Conservation (phyloP, 345 rosid genomes). For the Eutrema yunnanense region DNA sequence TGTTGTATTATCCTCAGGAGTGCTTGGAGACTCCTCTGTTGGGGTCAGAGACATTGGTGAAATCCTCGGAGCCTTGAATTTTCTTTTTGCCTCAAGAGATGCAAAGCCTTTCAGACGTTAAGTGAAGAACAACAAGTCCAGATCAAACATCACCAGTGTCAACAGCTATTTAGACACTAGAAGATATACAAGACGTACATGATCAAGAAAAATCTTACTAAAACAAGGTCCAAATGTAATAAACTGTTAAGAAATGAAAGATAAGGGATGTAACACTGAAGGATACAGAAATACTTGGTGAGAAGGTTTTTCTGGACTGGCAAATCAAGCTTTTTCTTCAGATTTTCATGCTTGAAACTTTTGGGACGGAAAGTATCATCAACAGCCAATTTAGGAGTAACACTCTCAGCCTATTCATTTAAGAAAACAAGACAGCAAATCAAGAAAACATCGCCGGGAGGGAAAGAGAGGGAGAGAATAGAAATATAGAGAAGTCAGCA, state of each 20-base stretch:
- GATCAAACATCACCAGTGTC: neutral
- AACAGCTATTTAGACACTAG: neutral
- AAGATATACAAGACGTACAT: neutral
- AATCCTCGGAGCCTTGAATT: conserved; percentile 57
- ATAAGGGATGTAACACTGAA: conserved; percentile 11
- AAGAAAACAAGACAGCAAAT: neutral
- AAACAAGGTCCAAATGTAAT: conserved; percentile 10
- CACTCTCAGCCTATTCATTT: conserved; percentile 41
- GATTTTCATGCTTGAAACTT: conserved; percentile 41
- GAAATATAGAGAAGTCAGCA: neutral
- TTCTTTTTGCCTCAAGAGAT: conserved; percentile 77
- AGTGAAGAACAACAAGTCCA: conserved; percentile 30
- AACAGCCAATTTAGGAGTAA: conserved; percentile 28
- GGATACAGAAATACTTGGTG: conserved; percentile 97
- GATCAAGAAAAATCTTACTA: neutral
- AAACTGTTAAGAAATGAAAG: neutral
- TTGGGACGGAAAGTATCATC: conserved; percentile 28
- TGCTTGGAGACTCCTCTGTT: conserved; percentile 29
- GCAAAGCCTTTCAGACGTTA: conserved; percentile 63
- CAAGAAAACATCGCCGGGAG: neutral
- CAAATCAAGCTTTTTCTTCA: conserved; percentile 72
- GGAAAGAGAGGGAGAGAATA: neutral
- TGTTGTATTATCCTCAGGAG: conserved; percentile 22
- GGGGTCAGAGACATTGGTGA: conserved; percentile 45
- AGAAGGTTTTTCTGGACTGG: conserved; percentile 94